Percentiles rank a stretch among this genome's conserved stretches.
These are phyloP conservation scores for Hemileccinum impolitum DNA, from an alignment of 768 basidiomycete species.

Conservation along the genomic window DNA sequence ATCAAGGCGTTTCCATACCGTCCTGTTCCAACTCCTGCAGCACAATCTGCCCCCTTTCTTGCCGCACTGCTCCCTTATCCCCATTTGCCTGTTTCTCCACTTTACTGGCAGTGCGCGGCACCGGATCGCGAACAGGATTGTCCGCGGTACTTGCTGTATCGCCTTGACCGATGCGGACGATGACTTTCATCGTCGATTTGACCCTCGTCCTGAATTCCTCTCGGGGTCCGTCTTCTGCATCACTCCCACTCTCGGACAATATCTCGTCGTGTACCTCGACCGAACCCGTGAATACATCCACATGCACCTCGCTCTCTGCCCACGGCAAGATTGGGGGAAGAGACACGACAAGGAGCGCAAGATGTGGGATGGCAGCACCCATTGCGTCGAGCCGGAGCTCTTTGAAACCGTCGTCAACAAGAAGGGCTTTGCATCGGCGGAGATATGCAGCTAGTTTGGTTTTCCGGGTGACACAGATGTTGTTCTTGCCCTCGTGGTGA, in stretches of 20 bases:
- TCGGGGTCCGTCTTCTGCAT: slow-evolving; percentile 56
- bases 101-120: slow-evolving; percentile 3
- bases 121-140: neutral
- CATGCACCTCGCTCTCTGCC: slow-evolving; percentile 55
- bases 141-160: slow-evolving; percentile 31
- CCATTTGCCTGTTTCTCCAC: slow-evolving; percentile 6
- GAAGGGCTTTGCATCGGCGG: slow-evolving; percentile 68
- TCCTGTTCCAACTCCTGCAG: slow-evolving; percentile 45
- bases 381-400: slow-evolving; percentile 74
- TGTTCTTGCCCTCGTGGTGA: slow-evolving; percentile 77
- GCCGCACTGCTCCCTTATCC: slow-evolving; percentile 5
- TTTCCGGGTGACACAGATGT: slow-evolving; percentile 76
- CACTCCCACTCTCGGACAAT: slow-evolving; percentile 38
- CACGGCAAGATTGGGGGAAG: slow-evolving; percentile 74
- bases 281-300: slow-evolving; percentile 64
- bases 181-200: slow-evolving; percentile 65
- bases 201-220: slow-evolving; percentile 58
- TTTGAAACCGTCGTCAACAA: slow-evolving; percentile 78
- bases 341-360: slow-evolving; percentile 64
- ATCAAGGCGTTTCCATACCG: slow-evolving; percentile 32
- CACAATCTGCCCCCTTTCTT: slow-evolving; percentile 27
- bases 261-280: slow-evolving; percentile 78
- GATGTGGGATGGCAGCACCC: slow-evolving; percentile 87
- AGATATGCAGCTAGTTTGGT: slow-evolving; percentile 71
- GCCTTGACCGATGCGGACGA: slow-evolving; percentile 64